Evolutionary conservation across 2,329 filamentous ascomycete genomes (phyloP), one percentile per base, ranked within the genome.

Genomic region (Aspergillus caelatus): DNA sequence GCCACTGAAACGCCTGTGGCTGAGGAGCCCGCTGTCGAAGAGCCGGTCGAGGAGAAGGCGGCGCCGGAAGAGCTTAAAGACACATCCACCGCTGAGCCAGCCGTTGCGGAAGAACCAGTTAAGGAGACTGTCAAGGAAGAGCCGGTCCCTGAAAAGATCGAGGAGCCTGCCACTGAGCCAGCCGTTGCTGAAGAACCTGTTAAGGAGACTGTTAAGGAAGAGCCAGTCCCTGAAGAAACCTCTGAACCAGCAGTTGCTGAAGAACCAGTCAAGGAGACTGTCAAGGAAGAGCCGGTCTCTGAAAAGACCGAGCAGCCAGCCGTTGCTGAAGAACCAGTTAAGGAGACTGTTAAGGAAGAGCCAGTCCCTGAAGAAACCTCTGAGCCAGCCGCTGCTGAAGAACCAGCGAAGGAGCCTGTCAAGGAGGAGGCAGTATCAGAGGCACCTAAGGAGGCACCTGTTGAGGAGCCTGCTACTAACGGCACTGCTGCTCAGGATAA

Each of bases 171-270:
- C 19, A 26, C 56, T 16, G 63, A 60, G 54, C 41, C 58, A 21
- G 14, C 45, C 19, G 56, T 34, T 21, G 43, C 30, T 34, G 55
- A 60, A 68, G 32, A 62, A 30, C 45, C 45, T 8, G 57, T 16
- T 0, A 53, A 53, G 46, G 57, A 59, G 30, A 23, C 57, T 43
- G 48, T 41, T 5, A 54, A 39, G 11, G 57, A 68, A 36, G 68
- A 65, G 56, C 43, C 65, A 16, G 55, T 55, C 5, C 48, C 52
- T 21, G 57, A 66, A 30, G 59, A 67, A 54, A 26, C 62, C 16
- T n/a, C 61, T 14, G 62, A 58, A 54, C 41, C 59, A 23, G 14
- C 45, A 14, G 41, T 21, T n/a, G 30, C 30, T 39, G 55, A 60
- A 32, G 50, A 61, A 30, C 43, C 45, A 12, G 57, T n/a, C 0